These are phyloP conservation scores for Scutellaria galericulata DNA, from an alignment of 257 asterid genomes.

Conservation along the genomic window DNA sequence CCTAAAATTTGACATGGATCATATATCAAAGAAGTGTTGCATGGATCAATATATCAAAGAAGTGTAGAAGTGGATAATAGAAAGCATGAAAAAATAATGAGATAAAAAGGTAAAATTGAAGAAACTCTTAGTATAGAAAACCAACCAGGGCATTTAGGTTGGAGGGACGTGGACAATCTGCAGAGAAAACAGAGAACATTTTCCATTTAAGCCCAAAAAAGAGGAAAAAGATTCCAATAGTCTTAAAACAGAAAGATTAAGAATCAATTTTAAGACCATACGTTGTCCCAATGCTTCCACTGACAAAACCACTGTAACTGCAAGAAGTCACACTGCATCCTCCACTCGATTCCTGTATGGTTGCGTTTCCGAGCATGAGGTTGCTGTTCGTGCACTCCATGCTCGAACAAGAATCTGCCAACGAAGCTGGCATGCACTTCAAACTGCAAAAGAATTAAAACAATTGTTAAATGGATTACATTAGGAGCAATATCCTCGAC, in stretches of 20 bases:
- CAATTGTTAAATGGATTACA: background rate
- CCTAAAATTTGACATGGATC: no score
- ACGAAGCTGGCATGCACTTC: constrained; percentile 89
- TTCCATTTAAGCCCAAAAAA: no score
- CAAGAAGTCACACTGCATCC: constrained; percentile 98
- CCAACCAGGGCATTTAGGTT: constrained; percentile 96
- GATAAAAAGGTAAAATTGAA: background rate
- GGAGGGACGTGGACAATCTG: constrained; percentile 81
- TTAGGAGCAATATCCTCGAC: constrained; percentile 3
- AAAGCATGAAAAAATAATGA: no score
- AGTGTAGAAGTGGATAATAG: no score
- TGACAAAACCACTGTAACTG: constrained; percentile 76
- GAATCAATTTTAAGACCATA: constrained; percentile 41
- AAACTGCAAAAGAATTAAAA: constrained; percentile 55
- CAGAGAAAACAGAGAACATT: constrained; percentile 19
- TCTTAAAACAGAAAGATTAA: background rate
- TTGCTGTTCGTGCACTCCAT: constrained; percentile 91
- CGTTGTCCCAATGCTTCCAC: constrained; percentile 80
- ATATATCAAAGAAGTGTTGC: no score
- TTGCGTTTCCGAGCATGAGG: constrained; percentile 82
- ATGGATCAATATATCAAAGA: no score
- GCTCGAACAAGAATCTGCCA: constrained; percentile 96
- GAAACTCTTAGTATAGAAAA: constrained; percentile 1
- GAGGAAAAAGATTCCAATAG: no score
- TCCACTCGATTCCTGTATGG: constrained; percentile 73